phyloP scores from a whole-genome alignment of 2,329 filamentous ascomycete genomes.

The Akanthomyces dipterigenus region DNA sequence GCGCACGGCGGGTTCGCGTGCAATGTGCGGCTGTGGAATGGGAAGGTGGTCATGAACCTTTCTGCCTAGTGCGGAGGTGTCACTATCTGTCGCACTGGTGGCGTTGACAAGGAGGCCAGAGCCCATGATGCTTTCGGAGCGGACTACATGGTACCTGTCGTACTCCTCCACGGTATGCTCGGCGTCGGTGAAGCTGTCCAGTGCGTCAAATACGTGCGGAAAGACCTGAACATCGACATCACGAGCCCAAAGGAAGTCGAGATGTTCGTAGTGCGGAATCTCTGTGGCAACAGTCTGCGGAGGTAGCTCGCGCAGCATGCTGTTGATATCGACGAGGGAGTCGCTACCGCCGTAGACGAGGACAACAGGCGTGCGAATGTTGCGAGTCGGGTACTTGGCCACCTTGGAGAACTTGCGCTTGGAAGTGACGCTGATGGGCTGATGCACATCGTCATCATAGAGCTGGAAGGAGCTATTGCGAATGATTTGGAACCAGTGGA shows the following conservation, averaged over 20 bases:
- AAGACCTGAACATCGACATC: constrained; percentile 83
- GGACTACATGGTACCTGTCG: constrained; percentile 46
- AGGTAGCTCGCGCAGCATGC: constrained; percentile 87
- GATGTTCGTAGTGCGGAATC: constrained; percentile 89
- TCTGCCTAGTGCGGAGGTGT: constrained; percentile 27
- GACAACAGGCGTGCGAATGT: constrained; percentile 93
- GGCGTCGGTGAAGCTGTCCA: constrained; percentile 62
- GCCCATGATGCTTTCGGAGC: constrained; percentile 43
- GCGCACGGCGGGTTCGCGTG: constrained; percentile 19
- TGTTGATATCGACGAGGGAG: constrained; percentile 85
- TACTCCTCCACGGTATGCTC: constrained; percentile 55
- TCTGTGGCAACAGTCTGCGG: constrained; percentile 77
- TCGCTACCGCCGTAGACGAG: constrained; percentile 91
- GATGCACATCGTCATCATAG: constrained; percentile 91
- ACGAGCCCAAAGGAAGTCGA: constrained; percentile 91
- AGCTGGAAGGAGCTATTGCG: constrained; percentile 95
- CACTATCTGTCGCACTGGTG: constrained; percentile 30
- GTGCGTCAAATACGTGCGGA: constrained; percentile 81
- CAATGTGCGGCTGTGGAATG: constrained; percentile 21
- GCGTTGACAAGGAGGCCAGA: constrained; percentile 23
- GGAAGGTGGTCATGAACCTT: constrained; percentile 11
- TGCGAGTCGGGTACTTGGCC: constrained; percentile 89
- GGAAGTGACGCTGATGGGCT: constrained; percentile 62
- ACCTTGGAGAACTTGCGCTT: constrained; percentile 89
- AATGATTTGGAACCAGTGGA: constrained; percentile 99